These are phyloP conservation scores for Neofusicoccum ribis DNA, from an alignment of 2,329 filamentous ascomycete genomes.

Conservation along the genomic window DNA sequence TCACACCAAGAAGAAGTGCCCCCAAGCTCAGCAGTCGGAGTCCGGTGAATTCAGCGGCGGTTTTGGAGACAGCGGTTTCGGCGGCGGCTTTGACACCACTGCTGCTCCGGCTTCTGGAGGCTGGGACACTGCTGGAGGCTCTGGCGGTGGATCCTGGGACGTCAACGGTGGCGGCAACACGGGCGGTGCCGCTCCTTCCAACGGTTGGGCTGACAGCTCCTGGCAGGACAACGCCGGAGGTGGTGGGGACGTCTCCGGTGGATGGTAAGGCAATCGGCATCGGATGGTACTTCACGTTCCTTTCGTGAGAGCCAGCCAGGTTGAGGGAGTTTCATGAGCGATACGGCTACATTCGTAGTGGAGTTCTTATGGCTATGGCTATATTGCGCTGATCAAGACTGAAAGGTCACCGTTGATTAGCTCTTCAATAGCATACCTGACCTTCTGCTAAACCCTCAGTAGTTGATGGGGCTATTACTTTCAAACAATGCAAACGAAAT, in stretches of 20 bases:
- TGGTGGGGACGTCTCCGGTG: not conserved
- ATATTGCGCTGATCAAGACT: not conserved
- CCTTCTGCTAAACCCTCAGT: not conserved
- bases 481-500: too few species aligned
- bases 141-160: conserved; percentile 3
- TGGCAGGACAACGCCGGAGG: not conserved
- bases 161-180: not conserved
- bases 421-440: not conserved
- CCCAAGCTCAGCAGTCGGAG: not conserved
- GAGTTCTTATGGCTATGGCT: not conserved
- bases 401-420: not conserved
- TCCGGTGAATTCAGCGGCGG: not conserved
- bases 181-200: not conserved
- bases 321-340: too few species aligned
- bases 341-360: not conserved
- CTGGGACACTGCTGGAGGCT: not conserved
- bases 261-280: not conserved
- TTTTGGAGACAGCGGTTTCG: not conserved
- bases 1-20: conserved; percentile 14
- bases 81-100: not conserved
- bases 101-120: not conserved
- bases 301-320: not conserved
- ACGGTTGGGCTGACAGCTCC: not conserved
- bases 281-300: not conserved
- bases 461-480: too few species aligned